A percentile compares a stretch with the other conserved stretches of the same genome.
Conservation (phyloP, 495 filamentous ascomycete species). For the Talaromyces wortmannii region DNA sequence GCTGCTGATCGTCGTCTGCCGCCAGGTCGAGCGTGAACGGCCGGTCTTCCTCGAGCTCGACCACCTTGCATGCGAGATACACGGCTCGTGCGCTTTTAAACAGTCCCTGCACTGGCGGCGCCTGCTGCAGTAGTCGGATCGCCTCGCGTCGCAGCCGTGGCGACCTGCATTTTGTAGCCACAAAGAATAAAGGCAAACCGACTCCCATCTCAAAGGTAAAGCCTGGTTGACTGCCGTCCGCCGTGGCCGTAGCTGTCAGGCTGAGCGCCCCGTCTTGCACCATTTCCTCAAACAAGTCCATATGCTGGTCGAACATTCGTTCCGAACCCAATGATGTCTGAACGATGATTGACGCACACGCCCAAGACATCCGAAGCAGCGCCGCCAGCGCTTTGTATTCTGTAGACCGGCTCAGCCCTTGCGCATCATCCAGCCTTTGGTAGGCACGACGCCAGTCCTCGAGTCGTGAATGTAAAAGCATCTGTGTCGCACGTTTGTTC, state of each 20-base stretch:
- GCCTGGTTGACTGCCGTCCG: slow-evolving; percentile 17
- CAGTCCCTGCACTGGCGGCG: slow-evolving; percentile 18
- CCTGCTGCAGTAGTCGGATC: slow-evolving; percentile 12
- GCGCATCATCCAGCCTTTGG: neutral
- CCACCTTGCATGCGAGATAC: neutral
- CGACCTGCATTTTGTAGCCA: slow-evolving; percentile 19
- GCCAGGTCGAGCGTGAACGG: neutral
- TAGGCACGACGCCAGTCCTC: neutral
- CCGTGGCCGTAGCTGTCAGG: slow-evolving; percentile 3
- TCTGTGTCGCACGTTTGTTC: too few relatives aligned
- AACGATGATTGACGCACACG: slow-evolving; percentile 8
- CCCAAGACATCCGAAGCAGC: slow-evolving; percentile 6
- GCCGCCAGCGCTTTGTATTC: slow-evolving; percentile 5
- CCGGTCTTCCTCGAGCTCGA: neutral
- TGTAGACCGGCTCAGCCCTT: neutral
- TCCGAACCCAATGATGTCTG: slow-evolving; percentile 5
- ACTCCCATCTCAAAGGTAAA: slow-evolving; percentile 24
- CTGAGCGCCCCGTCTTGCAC: slow-evolving; percentile 13
- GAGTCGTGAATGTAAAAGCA: neutral
- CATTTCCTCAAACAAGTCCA: slow-evolving; percentile 16
- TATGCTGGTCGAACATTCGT: slow-evolving; percentile 13
- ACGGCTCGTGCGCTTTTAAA: slow-evolving; percentile 10
- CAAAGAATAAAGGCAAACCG: slow-evolving; percentile 17
- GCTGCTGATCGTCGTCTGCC: neutral
- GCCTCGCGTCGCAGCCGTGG: slow-evolving; percentile 14